phyloP scores from a whole-genome alignment of 805 yeast genomes.

The Kregervanrija fluxuum region DNA sequence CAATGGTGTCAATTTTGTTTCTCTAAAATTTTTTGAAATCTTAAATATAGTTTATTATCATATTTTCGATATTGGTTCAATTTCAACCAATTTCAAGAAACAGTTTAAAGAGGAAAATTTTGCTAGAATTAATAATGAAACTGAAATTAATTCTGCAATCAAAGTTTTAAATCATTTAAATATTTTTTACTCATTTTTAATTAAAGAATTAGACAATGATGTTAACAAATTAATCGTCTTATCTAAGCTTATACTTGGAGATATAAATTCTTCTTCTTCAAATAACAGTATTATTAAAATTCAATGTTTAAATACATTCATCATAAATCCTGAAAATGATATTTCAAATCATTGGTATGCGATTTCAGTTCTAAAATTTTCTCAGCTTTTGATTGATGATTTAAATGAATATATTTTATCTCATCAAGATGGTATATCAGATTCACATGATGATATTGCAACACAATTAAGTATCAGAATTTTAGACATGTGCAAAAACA shows the following conservation, averaged over 20 bases:
- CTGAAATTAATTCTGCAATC: slow-evolving; percentile 15
- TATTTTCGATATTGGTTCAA: slow-evolving; percentile 16
- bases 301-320: slow-evolving; percentile 14
- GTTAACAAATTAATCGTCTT: slow-evolving; percentile 26
- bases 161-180: slow-evolving; percentile 23
- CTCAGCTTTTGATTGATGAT: slow-evolving; percentile 21
- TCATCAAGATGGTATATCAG: slow-evolving; percentile 22
- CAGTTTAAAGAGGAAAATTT: slow-evolving; percentile 15
- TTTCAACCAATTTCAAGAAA: slow-evolving; percentile 8
- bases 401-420: slow-evolving; percentile 27
- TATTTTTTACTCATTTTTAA: slow-evolving; percentile 20
- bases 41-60: slow-evolving; percentile 18
- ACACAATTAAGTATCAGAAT: slow-evolving; percentile 28
- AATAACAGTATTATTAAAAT: slow-evolving; percentile 9
- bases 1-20: slow-evolving; percentile 24
- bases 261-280: slow-evolving; percentile 1
- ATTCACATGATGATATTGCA: slow-evolving; percentile 21
- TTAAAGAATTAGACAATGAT: slow-evolving; percentile 28
- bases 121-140: slow-evolving; percentile 4
- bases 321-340: slow-evolving; percentile 8
- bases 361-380: slow-evolving; percentile 21
- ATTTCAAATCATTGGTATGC: slow-evolving; percentile 21
- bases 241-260: slow-evolving; percentile 19
- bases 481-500: slow-evolving; percentile 30
- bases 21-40: slow-evolving; percentile 22